Conservation (phyloP, 768 basidiomycete species). For the Tricholoma sp. region DNA sequence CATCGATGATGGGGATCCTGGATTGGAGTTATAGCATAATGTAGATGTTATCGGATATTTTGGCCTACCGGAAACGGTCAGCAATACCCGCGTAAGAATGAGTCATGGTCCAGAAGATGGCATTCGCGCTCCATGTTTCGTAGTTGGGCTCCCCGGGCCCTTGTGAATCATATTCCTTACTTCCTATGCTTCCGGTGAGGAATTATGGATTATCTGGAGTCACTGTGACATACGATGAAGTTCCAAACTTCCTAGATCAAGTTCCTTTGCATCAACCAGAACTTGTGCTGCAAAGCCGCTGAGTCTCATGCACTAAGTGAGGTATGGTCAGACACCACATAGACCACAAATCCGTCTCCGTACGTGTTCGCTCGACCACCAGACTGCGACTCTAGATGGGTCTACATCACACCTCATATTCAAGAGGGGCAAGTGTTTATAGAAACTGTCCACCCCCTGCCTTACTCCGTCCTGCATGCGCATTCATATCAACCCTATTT, state of each 20-base stretch:
- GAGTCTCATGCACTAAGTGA: constrained; percentile 40
- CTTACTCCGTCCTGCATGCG: constrained; percentile 38
- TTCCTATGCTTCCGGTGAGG: constrained; percentile 17
- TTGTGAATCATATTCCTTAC: constrained; percentile 39
- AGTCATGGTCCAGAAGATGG: constrained; percentile 47
- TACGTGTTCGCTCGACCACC: constrained; percentile 53
- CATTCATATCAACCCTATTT: neutral
- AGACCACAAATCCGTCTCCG: constrained; percentile 3
- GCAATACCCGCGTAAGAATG: constrained; percentile 41
- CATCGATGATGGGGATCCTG: neutral
- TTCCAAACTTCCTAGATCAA: constrained; percentile 39
- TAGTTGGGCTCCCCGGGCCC: constrained; percentile 34
- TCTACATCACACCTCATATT: constrained; percentile 64
- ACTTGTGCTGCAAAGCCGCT: constrained; percentile 51
- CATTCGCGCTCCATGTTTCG: constrained; percentile 37
- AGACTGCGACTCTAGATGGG: constrained; percentile 44
- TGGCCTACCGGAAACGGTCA: constrained; percentile 37
- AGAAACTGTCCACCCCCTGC: constrained; percentile 50
- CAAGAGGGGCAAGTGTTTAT: constrained; percentile 52
- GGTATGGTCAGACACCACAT: neutral
- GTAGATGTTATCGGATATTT: neutral
- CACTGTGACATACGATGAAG: constrained; percentile 39
- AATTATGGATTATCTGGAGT: neutral
- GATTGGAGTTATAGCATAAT: neutral
- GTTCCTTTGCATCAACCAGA: constrained; percentile 37